Conservation (phyloP, 805 yeast genomes). For the Metschnikowia lunata region DNA sequence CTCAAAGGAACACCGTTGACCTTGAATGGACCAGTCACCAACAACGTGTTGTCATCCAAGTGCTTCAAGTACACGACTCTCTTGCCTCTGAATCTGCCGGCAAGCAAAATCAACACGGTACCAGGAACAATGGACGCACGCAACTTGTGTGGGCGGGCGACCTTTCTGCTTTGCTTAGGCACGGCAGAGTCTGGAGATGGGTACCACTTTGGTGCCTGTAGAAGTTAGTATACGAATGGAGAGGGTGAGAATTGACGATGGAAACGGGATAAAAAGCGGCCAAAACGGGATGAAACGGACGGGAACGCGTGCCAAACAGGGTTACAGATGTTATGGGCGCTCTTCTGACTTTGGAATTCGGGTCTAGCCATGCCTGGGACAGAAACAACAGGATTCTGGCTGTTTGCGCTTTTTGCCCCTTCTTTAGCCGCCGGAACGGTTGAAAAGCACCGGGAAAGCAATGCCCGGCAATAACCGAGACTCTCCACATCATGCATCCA, state of each 20-base stretch:
- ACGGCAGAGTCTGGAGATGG: slow-evolving; percentile 87
- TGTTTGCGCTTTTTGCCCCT: too few species aligned
- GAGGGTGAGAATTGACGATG: not conserved
- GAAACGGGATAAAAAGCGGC: not conserved
- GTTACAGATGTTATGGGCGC: too few species aligned
- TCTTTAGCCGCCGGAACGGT: too few species aligned
- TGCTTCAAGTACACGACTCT: slow-evolving; percentile 97
- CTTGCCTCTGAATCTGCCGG: slow-evolving; percentile 99
- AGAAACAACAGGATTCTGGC: too few species aligned
- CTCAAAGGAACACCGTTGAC: slow-evolving; percentile 99
- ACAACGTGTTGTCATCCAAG: slow-evolving; percentile 95
- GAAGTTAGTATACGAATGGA: slow-evolving; percentile 18
- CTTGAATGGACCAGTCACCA: slow-evolving; percentile 99
- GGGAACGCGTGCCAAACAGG: not conserved
- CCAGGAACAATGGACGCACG: slow-evolving; percentile 97
- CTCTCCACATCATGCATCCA: too few species aligned
- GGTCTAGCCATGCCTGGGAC: too few species aligned
- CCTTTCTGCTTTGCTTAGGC: slow-evolving; percentile 85
- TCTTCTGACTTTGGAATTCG: too few species aligned
- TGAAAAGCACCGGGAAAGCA: too few species aligned
- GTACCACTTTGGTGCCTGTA: slow-evolving; percentile 84
- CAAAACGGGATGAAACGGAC: not conserved
- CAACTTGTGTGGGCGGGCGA: slow-evolving; percentile 90
- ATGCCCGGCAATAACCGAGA: too few species aligned
- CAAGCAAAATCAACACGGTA: slow-evolving; percentile 92